These are phyloP conservation scores for Tripterygium wilfordii DNA, from an alignment of 177 flowering plant genomes.

Conservation along the genomic window DNA sequence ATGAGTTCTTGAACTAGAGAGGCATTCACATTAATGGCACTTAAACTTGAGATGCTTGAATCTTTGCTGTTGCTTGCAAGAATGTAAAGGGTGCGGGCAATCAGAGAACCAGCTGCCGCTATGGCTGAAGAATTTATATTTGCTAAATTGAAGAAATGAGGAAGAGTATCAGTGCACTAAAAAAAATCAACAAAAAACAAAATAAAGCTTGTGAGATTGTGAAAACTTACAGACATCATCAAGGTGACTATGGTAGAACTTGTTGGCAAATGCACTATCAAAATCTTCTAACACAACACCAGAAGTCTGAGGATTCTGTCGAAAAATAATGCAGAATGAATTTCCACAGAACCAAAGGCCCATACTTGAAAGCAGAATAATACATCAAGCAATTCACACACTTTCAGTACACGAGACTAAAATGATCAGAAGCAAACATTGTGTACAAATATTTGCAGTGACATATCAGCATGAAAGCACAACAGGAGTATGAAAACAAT, in stretches of 20 bases:
- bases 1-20: conserved; percentile 80
- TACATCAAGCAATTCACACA: no score
- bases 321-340: background rate
- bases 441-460: no score
- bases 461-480: no score
- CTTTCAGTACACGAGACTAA: no score
- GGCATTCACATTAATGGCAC: conserved; percentile 53
- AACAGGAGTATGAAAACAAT: no score
- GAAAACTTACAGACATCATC: conserved; percentile 68
- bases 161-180: background rate
- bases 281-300: conserved; percentile 88
- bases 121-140: conserved; percentile 78
- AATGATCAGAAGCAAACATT: no score
- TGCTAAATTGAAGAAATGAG: conserved; percentile 38
- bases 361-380: no score
- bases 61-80: conserved; percentile 54
- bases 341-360: no score
- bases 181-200: background rate
- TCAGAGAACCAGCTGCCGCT: conserved; percentile 74
- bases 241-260: conserved; percentile 84
- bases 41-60: conserved; percentile 28
- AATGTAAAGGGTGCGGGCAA: conserved; percentile 77
- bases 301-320: conserved; percentile 57
- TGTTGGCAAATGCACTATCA: conserved; percentile 65
- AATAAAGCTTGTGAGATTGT: background rate